Percentiles rank a stretch among this genome's conserved stretches.
Conservation (phyloP, 1,139 yeast species). For the Pichia sp. region DNA sequence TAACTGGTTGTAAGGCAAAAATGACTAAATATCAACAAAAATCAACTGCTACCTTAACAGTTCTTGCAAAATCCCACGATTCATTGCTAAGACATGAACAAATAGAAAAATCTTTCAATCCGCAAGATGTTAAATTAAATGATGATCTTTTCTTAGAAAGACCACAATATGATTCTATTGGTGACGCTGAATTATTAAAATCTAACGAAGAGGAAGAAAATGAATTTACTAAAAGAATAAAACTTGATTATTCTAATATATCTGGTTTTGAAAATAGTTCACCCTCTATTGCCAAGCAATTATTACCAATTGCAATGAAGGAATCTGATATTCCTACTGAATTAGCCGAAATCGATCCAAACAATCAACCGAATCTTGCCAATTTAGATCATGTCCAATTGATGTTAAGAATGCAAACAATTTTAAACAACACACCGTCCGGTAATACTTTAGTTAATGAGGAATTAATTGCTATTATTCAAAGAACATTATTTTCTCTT, state of each 20-base stretch:
- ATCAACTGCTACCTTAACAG: conserved; percentile 67
- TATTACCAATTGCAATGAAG: conserved; percentile 56
- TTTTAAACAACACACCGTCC: conserved; percentile 68
- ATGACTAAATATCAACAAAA: conserved; percentile 77
- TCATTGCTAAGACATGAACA: conserved; percentile 22
- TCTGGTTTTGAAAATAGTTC: conserved; percentile 7
- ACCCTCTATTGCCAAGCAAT: conserved; percentile 20
- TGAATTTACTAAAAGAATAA: conserved; percentile 35
- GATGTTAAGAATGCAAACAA: conserved; percentile 56
- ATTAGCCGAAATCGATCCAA: conserved; percentile 63
- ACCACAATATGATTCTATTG: conserved; percentile 60
- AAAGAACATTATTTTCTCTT: conserved; percentile 58
- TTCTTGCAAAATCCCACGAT: conserved; percentile 60
- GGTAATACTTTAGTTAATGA: conserved; percentile 70
- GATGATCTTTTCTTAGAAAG: conserved; percentile 78
- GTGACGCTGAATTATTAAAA: conserved; percentile 39
- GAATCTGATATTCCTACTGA: conserved; percentile 58
- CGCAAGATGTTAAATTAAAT: conserved; percentile 56
- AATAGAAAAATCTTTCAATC: conserved; percentile 31
- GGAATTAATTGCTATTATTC: conserved; percentile 68
- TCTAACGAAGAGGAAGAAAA: conserved; percentile 17
- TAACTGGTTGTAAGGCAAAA: conserved; percentile 86
- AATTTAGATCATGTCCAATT: conserved; percentile 71
- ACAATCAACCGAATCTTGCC: conserved; percentile 67
- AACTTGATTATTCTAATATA: conserved; percentile 32